A percentile compares a stretch with the other conserved stretches of the same genome.
Evolutionary conservation across 2,329 filamentous ascomycete genomes (phyloP).

Genomic region (Ophiocordyceps australis): DNA sequence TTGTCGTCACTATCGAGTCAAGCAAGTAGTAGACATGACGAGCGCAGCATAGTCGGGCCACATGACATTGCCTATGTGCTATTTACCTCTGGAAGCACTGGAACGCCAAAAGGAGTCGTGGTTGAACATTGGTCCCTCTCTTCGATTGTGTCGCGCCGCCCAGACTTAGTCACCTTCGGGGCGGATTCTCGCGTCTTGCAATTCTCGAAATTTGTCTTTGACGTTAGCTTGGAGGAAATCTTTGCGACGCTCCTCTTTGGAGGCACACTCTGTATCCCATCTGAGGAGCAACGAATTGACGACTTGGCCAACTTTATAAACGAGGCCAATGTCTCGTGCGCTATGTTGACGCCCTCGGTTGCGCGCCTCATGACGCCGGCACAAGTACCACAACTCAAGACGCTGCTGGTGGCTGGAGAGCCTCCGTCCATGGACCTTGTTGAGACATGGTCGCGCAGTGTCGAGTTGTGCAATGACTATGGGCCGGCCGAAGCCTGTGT

Average conservation of each 20-base stretch:
- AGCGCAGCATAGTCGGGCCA: not conserved
- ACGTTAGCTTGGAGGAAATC: constrained; percentile 4
- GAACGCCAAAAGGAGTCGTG: constrained; percentile 24
- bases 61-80: not conserved
- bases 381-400: constrained; percentile 1
- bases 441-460: constrained; percentile 4
- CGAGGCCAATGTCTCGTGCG: constrained; percentile 3
- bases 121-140: constrained; percentile 30
- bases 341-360: constrained; percentile 2
- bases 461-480: constrained; percentile 4
- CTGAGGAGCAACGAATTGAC: constrained; percentile 1
- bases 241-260: constrained; percentile 4
- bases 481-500: not conserved
- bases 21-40: not conserved
- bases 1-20: not conserved
- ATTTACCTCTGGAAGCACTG: constrained; percentile 39
- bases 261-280: constrained; percentile 4
- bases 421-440: constrained; percentile 2
- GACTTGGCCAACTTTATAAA: constrained; percentile 2
- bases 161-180: constrained; percentile 24
- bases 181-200: constrained; percentile 20
- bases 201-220: constrained; percentile 6
- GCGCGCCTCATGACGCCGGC: constrained; percentile 1
- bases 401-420: constrained; percentile 2
- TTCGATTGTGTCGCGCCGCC: constrained; percentile 28